phyloP scores from a whole-genome alignment of 495 filamentous ascomycete species.

The Neurospora sp. region DNA sequence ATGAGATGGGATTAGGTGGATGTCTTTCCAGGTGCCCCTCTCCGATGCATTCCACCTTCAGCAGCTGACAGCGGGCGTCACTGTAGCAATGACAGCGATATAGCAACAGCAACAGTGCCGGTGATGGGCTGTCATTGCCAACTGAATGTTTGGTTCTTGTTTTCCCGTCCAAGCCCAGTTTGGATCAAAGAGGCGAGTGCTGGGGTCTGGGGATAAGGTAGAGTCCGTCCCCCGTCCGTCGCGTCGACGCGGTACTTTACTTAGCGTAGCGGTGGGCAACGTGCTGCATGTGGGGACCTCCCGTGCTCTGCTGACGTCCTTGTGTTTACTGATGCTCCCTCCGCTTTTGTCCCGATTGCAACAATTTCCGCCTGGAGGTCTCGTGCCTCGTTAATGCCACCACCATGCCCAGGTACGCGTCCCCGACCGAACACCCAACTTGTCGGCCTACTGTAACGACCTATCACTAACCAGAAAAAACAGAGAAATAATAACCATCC shows the following conservation, averaged over 20 bases:
- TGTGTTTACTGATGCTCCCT: background rate
- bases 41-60: background rate
- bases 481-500: constrained; percentile 98
- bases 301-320: background rate
- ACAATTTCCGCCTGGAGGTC: background rate
- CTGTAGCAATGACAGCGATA: background rate
- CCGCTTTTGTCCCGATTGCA: background rate
- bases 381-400: constrained; percentile 17
- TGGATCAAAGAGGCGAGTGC: background rate
- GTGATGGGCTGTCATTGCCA: background rate
- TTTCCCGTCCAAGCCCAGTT: background rate
- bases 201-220: background rate
- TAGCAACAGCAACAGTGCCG: background rate
- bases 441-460: background rate
- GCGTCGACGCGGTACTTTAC: background rate
- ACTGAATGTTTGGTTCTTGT: background rate
- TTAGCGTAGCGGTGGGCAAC: background rate
- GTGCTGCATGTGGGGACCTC: background rate
- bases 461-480: background rate
- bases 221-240: background rate
- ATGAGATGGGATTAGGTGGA: background rate
- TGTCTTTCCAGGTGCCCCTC: background rate
- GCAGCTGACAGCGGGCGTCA: background rate
- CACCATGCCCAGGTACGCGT: constrained; percentile 41
- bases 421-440: background rate